Conservation (phyloP, 1,139 yeast species). For the Tardiomyces blankii region DNA sequence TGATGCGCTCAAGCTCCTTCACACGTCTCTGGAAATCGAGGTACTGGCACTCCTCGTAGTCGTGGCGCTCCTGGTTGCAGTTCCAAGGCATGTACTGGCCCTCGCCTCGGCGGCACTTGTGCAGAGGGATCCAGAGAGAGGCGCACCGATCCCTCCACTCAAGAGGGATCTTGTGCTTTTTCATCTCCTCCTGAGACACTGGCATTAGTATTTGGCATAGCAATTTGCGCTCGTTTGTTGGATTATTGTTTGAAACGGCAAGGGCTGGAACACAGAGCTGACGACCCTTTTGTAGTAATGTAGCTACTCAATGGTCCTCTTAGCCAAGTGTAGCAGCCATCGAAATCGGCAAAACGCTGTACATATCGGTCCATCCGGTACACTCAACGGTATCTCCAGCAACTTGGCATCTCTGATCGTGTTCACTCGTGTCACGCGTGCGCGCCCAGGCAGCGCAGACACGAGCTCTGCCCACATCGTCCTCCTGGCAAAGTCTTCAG, state of each 20-base stretch:
- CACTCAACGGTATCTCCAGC: too few species aligned
- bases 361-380: too few species aligned
- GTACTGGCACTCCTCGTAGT: conserved; percentile 80
- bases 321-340: too few species aligned
- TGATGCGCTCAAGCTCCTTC: conserved; percentile 51
- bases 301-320: too few species aligned
- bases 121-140: conserved; percentile 54
- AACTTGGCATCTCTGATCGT: too few species aligned
- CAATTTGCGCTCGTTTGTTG: conserved; percentile 7
- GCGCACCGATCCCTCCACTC: conserved; percentile 86
- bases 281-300: too few species aligned
- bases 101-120: conserved; percentile 46
- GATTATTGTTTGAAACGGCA: not conserved
- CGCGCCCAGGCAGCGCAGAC: too few species aligned
- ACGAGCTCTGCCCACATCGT: too few species aligned
- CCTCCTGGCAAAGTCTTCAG: too few species aligned
- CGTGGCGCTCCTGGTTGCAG: conserved; percentile 71
- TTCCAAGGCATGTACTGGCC: conserved; percentile 49
- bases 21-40: conserved; percentile 76
- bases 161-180: conserved; percentile 66
- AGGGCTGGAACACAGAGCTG: too few species aligned
- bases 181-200: conserved; percentile 82
- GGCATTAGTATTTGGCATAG: conserved; percentile 13
- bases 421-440: too few species aligned
- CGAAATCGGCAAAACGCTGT: too few species aligned